phyloP scores from a whole-genome alignment of 1,284 basidiomycete species.

The Ganoderma resinaceum region DNA sequence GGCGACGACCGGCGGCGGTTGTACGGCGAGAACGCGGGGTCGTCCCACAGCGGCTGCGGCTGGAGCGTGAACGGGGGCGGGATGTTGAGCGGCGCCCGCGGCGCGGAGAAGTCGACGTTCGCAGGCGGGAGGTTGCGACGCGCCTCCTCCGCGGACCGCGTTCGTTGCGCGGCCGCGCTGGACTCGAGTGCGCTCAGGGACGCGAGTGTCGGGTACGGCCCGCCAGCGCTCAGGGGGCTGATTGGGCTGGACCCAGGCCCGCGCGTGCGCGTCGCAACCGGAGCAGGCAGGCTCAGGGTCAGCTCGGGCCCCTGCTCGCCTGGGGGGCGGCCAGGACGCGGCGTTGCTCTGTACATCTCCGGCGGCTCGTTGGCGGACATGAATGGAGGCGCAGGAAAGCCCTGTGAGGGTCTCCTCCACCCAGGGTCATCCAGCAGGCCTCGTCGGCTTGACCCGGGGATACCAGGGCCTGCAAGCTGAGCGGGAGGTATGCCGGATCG shows the following conservation, averaged over 20 bases:
- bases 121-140: conserved; percentile 28
- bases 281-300: conserved; percentile 26
- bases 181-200: conserved; percentile 29
- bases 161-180: conserved; percentile 15
- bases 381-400: conserved; percentile 30
- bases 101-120: conserved; percentile 45
- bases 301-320: conserved; percentile 26
- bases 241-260: conserved; percentile 22
- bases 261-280: conserved; percentile 21
- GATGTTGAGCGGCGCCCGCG: conserved; percentile 53
- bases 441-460: conserved; percentile 54
- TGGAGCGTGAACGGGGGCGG: conserved; percentile 73
- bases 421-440: conserved; percentile 23
- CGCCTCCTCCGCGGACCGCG: conserved; percentile 19
- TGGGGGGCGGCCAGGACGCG: conserved; percentile 29
- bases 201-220: conserved; percentile 28
- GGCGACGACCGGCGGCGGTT: conserved; percentile 33
- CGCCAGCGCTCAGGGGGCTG: conserved; percentile 18
- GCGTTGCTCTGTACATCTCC: conserved; percentile 26
- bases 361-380: conserved; percentile 34
- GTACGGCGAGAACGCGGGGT: conserved; percentile 42
- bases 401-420: conserved; percentile 22
- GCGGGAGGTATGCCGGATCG: conserved; percentile 27
- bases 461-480: conserved; percentile 65
- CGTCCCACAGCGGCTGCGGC: conserved; percentile 68